These are phyloP conservation scores for Fusarium goolgardi DNA, from an alignment of 2,329 filamentous ascomycete species.

Conservation along the genomic window DNA sequence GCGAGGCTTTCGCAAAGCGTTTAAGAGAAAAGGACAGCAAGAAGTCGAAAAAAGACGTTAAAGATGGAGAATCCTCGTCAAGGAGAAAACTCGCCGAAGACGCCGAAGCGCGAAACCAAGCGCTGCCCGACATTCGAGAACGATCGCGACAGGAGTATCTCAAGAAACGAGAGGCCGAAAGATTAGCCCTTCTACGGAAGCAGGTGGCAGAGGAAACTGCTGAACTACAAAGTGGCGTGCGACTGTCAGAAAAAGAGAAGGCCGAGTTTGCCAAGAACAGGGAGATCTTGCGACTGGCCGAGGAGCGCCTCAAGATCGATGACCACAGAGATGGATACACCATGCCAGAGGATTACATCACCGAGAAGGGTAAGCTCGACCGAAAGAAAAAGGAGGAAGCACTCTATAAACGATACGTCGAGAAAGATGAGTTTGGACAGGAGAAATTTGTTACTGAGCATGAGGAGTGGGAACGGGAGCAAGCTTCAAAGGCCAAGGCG, in stretches of 20 bases:
- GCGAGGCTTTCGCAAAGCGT: conserved; percentile 82
- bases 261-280: conserved; percentile 90
- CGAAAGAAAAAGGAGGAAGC: conserved; percentile 88
- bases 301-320: conserved; percentile 88
- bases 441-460: conserved; percentile 93
- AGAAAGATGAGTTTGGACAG: conserved; percentile 85
- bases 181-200: conserved; percentile 84
- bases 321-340: conserved; percentile 92
- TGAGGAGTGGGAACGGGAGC: conserved; percentile 95
- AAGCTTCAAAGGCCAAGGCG: conserved; percentile 86
- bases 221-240: conserved; percentile 80
- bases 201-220: conserved; percentile 91
- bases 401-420: conserved; percentile 89
- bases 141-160: conserved; percentile 92
- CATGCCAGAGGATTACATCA: conserved; percentile 95
- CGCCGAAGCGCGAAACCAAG: conserved; percentile 72
- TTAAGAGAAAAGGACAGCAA: conserved; percentile 77
- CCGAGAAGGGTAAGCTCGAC: conserved; percentile 90
- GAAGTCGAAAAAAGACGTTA: conserved; percentile 75
- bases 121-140: conserved; percentile 83
- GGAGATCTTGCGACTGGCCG: conserved; percentile 82
- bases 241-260: conserved; percentile 81
- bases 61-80: conserved; percentile 66
- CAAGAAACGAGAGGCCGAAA: conserved; percentile 89
- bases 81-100: conserved; percentile 65